Conservation (phyloP, 1,284 basidiomycete genomes). For the Naganishia albida region DNA sequence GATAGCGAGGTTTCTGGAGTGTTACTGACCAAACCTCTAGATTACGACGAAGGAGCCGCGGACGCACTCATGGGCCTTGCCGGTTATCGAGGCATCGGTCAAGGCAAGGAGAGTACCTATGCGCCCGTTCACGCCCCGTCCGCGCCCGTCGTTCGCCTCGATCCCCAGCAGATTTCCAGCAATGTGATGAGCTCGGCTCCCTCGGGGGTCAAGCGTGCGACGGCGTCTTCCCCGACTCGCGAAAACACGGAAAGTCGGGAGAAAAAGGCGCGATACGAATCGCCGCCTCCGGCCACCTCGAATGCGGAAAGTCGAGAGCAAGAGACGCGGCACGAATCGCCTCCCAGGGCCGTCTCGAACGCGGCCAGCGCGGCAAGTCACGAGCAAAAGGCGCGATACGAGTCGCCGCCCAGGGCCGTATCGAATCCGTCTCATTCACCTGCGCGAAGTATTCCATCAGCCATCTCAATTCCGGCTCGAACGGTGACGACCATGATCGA, state of each 20-base stretch:
- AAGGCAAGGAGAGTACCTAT: constrained; percentile 24
- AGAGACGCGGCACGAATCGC: constrained; percentile 31
- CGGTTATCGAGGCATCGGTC: constrained; percentile 42
- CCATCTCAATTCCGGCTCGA: constrained; percentile 30
- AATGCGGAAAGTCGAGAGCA: constrained; percentile 39
- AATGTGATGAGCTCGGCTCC: constrained; percentile 11
- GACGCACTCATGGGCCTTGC: constrained; percentile 53
- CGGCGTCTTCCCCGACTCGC: constrained; percentile 32
- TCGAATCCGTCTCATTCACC: not conserved
- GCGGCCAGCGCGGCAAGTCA: constrained; percentile 36
- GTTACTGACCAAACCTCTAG: constrained; percentile 34
- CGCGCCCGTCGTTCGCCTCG: constrained; percentile 6
- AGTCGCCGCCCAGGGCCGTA: constrained; percentile 8
- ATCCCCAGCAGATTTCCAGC: constrained; percentile 29
- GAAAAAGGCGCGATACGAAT: constrained; percentile 35
- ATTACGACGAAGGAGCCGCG: constrained; percentile 53
- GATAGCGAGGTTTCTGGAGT: not conserved
- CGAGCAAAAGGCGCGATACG: constrained; percentile 37
- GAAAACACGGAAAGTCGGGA: constrained; percentile 37
- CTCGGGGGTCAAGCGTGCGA: constrained; percentile 3
- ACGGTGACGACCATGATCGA: constrained; percentile 46
- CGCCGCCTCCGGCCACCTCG: constrained; percentile 1
- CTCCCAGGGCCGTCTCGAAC: constrained; percentile 7
- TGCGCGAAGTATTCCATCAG: constrained; percentile 16
- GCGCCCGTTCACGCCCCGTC: constrained; percentile 4